phyloP scores from a whole-genome alignment of 2,329 filamentous ascomycete genomes.

The Cladosporium austrohemisphaericum region DNA sequence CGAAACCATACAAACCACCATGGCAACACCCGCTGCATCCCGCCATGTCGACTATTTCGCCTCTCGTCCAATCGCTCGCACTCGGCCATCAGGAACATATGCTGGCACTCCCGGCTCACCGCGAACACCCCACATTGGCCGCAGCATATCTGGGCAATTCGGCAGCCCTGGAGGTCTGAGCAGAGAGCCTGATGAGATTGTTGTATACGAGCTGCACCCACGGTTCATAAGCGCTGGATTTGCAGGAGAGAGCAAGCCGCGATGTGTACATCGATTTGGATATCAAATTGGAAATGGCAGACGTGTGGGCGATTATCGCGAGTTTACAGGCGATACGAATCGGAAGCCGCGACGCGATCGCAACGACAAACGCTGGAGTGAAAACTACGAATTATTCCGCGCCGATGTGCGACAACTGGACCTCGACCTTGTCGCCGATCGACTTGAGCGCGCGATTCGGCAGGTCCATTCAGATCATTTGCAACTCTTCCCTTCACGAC shows the following conservation, averaged over 20 bases:
- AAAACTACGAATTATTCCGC: slow-evolving; percentile 71
- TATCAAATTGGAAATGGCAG: slow-evolving; percentile 1
- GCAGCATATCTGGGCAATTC: slow-evolving; percentile 56
- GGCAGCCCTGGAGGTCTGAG: slow-evolving; percentile 55
- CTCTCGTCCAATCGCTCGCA: slow-evolving; percentile 6
- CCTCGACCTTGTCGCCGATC: slow-evolving; percentile 77
- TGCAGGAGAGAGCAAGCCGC: slow-evolving; percentile 72
- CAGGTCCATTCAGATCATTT: slow-evolving; percentile 78
- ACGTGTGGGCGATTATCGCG: slow-evolving; percentile 72
- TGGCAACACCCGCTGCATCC: background rate
- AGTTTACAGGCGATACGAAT: slow-evolving; percentile 32
- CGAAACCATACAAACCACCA: background rate
- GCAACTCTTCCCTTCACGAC: slow-evolving; percentile 52
- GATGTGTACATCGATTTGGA: slow-evolving; percentile 65
- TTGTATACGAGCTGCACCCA: slow-evolving; percentile 79
- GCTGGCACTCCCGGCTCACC: slow-evolving; percentile 52
- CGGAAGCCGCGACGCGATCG: slow-evolving; percentile 34
- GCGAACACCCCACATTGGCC: slow-evolving; percentile 58
- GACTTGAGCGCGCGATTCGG: slow-evolving; percentile 75
- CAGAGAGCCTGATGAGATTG: slow-evolving; percentile 71
- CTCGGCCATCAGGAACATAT: slow-evolving; percentile 3
- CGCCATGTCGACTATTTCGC: slow-evolving; percentile 13
- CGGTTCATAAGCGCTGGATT: slow-evolving; percentile 79
- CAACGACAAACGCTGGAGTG: slow-evolving; percentile 49
- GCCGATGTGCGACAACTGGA: slow-evolving; percentile 70